Evolutionary conservation across 2,329 filamentous ascomycete genomes (phyloP).

Genomic region (Beauveria sp.): DNA sequence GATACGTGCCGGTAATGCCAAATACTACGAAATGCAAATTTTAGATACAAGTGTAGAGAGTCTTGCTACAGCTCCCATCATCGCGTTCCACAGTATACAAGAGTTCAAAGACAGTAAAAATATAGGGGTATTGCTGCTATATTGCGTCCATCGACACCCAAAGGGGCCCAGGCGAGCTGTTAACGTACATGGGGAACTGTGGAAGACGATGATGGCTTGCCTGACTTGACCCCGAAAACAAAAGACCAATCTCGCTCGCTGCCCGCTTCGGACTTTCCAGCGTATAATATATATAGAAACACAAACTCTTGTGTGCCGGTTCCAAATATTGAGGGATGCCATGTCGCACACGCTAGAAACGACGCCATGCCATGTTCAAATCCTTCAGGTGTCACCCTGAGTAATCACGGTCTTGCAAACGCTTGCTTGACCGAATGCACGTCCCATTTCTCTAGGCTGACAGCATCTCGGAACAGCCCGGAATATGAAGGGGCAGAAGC

Average conservation of each 20-base stretch:
- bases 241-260: slow-evolving; percentile 16
- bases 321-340: slow-evolving; percentile 9
- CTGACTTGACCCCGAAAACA: slow-evolving; percentile 38
- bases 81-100: slow-evolving; percentile 48
- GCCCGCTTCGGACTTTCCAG: slow-evolving; percentile 19
- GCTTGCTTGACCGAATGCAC: slow-evolving; percentile 25
- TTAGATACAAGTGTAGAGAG: slow-evolving; percentile 36
- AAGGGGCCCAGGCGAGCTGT: slow-evolving; percentile 31
- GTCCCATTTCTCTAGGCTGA: slow-evolving; percentile 22
- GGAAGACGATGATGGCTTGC: slow-evolving; percentile 67
- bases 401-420: slow-evolving; percentile 22
- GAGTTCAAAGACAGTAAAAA: slow-evolving; percentile 24
- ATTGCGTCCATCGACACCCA: slow-evolving; percentile 33
- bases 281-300: slow-evolving; percentile 14
- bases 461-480: slow-evolving; percentile 17
- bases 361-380: slow-evolving; percentile 23
- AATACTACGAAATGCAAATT: slow-evolving; percentile 16
- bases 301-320: background rate
- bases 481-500: slow-evolving; percentile 22
- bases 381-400: slow-evolving; percentile 18
- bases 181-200: slow-evolving; percentile 59
- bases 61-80: slow-evolving; percentile 50
- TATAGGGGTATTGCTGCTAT: slow-evolving; percentile 30
- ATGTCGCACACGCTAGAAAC: slow-evolving; percentile 21
- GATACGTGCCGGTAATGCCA: slow-evolving; percentile 19